Conservation (phyloP, 257 asterid species). For the Cynanchum wilfordii region DNA sequence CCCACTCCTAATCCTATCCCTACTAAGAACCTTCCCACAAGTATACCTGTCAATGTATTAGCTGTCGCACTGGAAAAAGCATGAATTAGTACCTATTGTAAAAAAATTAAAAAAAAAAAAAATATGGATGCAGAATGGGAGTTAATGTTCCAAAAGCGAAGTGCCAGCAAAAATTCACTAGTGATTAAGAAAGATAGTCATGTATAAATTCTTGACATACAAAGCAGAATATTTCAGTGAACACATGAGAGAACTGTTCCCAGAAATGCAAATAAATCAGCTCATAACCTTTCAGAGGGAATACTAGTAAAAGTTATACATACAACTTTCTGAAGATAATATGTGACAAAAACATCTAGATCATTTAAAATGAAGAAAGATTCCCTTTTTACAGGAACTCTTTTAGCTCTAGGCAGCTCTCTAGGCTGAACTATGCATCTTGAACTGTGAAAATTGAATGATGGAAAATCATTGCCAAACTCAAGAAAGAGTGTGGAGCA, state of each 20-base stretch:
- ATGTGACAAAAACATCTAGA: neutral
- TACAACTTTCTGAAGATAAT: neutral
- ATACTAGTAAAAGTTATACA: neutral
- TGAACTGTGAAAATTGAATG: neutral
- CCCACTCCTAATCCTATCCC: constrained; percentile 90
- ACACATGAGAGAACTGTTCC: neutral
- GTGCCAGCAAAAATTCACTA: neutral
- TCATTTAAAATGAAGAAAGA: neutral
- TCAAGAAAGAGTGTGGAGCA: neutral
- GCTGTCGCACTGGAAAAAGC: constrained; percentile 63
- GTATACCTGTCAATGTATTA: constrained; percentile 65
- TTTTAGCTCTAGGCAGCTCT: neutral
- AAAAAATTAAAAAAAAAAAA: constrained; percentile 6
- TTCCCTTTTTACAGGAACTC: neutral
- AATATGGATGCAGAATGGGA: neutral
- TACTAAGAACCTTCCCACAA: constrained; percentile 74
- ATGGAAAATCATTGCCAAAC: neutral
- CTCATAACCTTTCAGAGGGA: neutral
- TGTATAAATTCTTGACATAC: neutral
- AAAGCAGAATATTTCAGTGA: neutral
- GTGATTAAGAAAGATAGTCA: neutral
- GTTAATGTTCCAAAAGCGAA: neutral
- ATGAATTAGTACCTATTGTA: constrained; percentile 21
- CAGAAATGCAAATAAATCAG: neutral
- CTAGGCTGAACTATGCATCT: neutral